phyloP scores from a whole-genome alignment of 345 rosid species.

The Eucalyptus melliodora region DNA sequence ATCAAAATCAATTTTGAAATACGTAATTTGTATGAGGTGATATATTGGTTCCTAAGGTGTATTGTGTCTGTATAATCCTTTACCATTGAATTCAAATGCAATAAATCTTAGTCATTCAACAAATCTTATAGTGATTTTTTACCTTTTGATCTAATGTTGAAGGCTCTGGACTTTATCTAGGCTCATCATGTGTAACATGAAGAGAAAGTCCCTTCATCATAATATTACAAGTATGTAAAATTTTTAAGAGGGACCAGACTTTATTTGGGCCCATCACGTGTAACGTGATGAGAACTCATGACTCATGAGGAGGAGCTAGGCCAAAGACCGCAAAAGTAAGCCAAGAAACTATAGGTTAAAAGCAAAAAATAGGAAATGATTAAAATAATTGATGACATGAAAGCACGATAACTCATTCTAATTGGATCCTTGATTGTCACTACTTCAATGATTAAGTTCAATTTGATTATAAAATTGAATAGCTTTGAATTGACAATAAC shows the following conservation, averaged over 20 bases:
- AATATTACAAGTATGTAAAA: accelerated
- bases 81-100: background rate
- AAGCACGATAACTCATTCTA: background rate
- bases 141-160: background rate
- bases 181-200: background rate
- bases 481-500: background rate
- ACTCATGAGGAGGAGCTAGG: background rate
- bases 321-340: background rate
- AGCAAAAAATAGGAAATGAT: accelerated
- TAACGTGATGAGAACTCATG: background rate
- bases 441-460: background rate
- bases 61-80: background rate
- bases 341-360: accelerated
- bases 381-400: background rate
- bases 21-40: background rate
- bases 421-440: background rate
- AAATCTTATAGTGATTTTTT: background rate
- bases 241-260: background rate
- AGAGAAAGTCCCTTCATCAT: background rate
- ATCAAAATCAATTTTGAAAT: background rate
- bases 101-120: background rate
- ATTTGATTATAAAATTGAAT: background rate
- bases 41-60: accelerated
- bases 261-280: background rate
- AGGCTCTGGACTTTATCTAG: background rate